A percentile compares a stretch with the other conserved stretches of the same genome.
Evolutionary conservation across 139 green algal species (phyloP).

Genomic region (Choricystis sp.): DNA sequence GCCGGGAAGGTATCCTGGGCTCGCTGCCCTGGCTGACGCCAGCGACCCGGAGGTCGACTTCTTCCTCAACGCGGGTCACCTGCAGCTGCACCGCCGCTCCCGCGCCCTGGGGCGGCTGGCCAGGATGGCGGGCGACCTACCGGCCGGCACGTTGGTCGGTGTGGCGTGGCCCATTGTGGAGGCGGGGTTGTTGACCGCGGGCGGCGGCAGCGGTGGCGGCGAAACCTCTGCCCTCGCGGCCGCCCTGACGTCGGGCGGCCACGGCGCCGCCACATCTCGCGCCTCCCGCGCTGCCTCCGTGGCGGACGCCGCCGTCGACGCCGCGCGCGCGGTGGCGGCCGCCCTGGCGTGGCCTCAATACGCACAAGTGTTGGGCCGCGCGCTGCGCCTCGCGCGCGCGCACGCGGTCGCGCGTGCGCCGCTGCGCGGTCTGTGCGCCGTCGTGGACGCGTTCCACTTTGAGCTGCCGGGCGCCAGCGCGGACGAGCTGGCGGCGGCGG

Average conservation of each 20-base stretch:
- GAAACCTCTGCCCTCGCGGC: neutral
- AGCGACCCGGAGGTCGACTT: slow-evolving; percentile 59
- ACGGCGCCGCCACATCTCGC: slow-evolving; percentile 25
- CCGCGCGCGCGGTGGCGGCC: slow-evolving; percentile 29
- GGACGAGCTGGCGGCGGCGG: slow-evolving; percentile 2
- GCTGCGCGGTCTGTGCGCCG: slow-evolving; percentile 44
- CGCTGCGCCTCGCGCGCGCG: slow-evolving; percentile 24
- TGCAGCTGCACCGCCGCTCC: slow-evolving; percentile 61
- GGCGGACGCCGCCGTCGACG: slow-evolving; percentile 37
- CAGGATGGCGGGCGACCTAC: neutral
- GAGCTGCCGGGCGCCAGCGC: neutral
- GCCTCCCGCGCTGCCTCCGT: slow-evolving; percentile 46
- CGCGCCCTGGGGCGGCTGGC: slow-evolving; percentile 1
- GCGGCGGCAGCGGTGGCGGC: slow-evolving; percentile 4
- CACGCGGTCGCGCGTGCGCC: slow-evolving; percentile 14
- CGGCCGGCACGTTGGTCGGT: neutral
- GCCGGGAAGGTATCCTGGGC: slow-evolving; percentile 30
- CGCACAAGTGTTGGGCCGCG: slow-evolving; percentile 33
- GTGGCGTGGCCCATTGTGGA: neutral
- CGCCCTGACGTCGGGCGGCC: neutral
- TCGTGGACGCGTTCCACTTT: slow-evolving; percentile 76
- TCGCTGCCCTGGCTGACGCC: slow-evolving; percentile 22
- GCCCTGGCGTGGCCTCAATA: slow-evolving; percentile 46
- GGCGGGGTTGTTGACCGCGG: slow-evolving; percentile 1
- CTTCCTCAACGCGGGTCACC: slow-evolving; percentile 59